Base-by-base conservation (phyloP, 1,139 yeast genomes). In the Magnusiomyces sp. region DNA sequence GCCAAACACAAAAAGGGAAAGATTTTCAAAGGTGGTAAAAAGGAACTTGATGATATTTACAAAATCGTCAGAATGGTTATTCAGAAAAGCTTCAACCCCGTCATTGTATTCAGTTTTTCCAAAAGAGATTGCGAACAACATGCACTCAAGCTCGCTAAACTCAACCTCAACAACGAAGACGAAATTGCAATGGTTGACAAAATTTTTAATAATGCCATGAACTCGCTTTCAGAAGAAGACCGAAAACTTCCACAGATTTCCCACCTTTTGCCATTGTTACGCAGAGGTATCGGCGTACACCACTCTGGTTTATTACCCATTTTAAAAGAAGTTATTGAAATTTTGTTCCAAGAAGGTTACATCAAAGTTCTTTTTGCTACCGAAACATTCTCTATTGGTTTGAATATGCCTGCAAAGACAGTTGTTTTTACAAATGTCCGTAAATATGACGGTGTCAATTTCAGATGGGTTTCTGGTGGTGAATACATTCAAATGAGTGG, bases 401-500 rank as follows among this genome's bases (percentile, higher is more conserved):
- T 92, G 56, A 92, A 92, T 70, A 83, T 92, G 89, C 99, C 99
- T 58, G 96, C 99, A 2, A 89, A 94, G 63, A 92, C 99, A 0
- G 99, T 92, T 45, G 98, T 94, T 9, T 94, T 94, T 68, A 92
- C 98, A 0, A 86, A 94, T 42, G 98, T 94, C 13, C 81, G 98
- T 65, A 94, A 94, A 66, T 92, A 96, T 95, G 99, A 94, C 68
- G 98, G 98, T 61, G 81, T 79, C 55, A 94, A 92, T 27, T 89
- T 90, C 73, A 81, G 99, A 69, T 92, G 97, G 97, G 96, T 94
- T 40, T 87, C 96, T 50, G 97, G 97, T 53, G 99, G 98, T 71
- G 99, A 94, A 70, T 94, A 92, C 68, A 94, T 92, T 61, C 99
- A 94, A 71, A 92, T 92, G 99, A 87, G 97, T 41, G 99, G 99